phyloP scores from a whole-genome alignment of 2,329 filamentous ascomycete species.

The Aureobasidium vineae region DNA sequence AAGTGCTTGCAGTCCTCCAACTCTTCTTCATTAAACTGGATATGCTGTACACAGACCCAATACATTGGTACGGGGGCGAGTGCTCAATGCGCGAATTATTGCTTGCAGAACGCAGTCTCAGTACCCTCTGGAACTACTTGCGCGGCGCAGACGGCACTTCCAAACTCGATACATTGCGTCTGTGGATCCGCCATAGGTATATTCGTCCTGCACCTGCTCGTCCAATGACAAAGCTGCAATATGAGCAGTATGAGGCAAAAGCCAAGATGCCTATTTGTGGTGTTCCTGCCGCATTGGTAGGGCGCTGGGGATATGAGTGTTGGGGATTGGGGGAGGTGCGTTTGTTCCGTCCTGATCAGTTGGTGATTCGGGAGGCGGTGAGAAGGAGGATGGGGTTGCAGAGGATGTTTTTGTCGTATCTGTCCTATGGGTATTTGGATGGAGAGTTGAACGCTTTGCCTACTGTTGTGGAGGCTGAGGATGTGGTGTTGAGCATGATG shows the following conservation, averaged over 20 bases:
- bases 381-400: slow-evolving; percentile 56
- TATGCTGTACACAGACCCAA: slow-evolving; percentile 66
- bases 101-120: slow-evolving; percentile 35
- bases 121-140: slow-evolving; percentile 57
- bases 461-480: slow-evolving; percentile 46
- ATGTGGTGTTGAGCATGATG: slow-evolving; percentile 41
- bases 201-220: slow-evolving; percentile 31
- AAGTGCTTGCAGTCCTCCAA: slow-evolving; percentile 61
- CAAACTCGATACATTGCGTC: slow-evolving; percentile 55
- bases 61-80: slow-evolving; percentile 52
- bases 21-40: slow-evolving; percentile 70
- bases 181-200: slow-evolving; percentile 60
- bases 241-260: slow-evolving; percentile 32
- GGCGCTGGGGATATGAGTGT: slow-evolving; percentile 47
- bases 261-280: slow-evolving; percentile 47
- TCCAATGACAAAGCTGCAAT: not conserved
- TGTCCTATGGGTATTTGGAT: slow-evolving; percentile 63
- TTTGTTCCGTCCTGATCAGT: slow-evolving; percentile 58
- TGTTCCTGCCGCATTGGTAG: slow-evolving; percentile 55
- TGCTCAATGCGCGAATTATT: slow-evolving; percentile 55
- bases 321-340: slow-evolving; percentile 40
- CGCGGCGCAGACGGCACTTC: slow-evolving; percentile 56
- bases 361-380: slow-evolving; percentile 57
- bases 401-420: slow-evolving; percentile 55
- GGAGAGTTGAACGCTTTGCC: slow-evolving; percentile 52